Percentiles rank a stretch among this genome's conserved stretches.
phyloP scores from a whole-genome alignment of 75 land plant species.

The Pinus tabuliformis region DNA sequence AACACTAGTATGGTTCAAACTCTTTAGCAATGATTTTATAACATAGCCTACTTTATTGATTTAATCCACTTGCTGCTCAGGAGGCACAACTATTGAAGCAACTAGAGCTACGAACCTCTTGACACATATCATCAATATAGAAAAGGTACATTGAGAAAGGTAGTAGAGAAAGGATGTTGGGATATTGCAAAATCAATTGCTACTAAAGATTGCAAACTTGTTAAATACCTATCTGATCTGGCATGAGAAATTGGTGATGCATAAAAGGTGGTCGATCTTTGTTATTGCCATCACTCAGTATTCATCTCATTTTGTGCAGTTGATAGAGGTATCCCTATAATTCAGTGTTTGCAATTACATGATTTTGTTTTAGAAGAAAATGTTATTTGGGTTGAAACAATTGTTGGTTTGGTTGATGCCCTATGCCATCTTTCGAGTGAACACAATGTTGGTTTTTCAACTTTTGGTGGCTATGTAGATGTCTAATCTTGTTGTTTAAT shows the following conservation, averaged over 20 bases:
- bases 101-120: no score
- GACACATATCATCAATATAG: constrained; percentile 57
- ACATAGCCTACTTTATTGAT: no score
- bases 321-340: not conserved
- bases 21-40: no score
- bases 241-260: no score
- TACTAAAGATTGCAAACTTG: constrained; percentile 31
- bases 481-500: no score
- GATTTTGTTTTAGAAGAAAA: not conserved
- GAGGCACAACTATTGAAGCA: no score
- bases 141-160: constrained; percentile 66
- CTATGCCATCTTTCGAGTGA: not conserved
- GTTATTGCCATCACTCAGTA: no score
- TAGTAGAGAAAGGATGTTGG: constrained; percentile 81
- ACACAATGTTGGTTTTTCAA: no score
- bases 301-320: not conserved
- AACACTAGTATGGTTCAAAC: no score
- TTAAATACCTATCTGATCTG: constrained; percentile 55
- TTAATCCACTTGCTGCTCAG: no score
- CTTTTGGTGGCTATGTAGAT: no score
- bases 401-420: not conserved
- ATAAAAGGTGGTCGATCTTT: no score
- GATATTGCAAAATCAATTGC: constrained; percentile 70
- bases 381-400: constrained; percentile 6
- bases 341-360: not conserved